Conservation (phyloP, 306 rosid species). For the Arachis hypogaea region DNA sequence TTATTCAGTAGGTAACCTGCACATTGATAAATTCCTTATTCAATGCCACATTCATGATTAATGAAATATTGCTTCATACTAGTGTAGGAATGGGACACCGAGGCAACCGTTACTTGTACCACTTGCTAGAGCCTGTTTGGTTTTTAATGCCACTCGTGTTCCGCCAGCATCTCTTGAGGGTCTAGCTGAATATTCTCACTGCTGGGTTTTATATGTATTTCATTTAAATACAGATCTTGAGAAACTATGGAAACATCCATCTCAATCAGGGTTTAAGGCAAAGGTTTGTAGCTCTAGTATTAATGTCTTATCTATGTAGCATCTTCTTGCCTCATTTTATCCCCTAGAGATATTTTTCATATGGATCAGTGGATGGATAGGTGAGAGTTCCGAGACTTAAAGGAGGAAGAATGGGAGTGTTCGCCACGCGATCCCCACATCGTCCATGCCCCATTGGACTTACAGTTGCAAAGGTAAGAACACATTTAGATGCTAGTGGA, state of each 20-base stretch:
- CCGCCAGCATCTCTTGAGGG: constrained; percentile 95
- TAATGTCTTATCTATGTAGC: constrained; percentile 25
- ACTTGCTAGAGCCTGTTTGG: constrained; percentile 86
- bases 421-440: constrained; percentile 94
- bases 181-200: constrained; percentile 84
- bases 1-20: constrained; percentile 1
- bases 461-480: constrained; percentile 83
- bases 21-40: neutral
- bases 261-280: constrained; percentile 84
- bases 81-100: constrained; percentile 87
- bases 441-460: constrained; percentile 98
- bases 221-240: constrained; percentile 90
- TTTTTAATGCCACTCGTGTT: constrained; percentile 69
- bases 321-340: constrained; percentile 32
- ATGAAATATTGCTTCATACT: constrained; percentile 32
- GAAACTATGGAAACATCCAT: constrained; percentile 85
- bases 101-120: constrained; percentile 95
- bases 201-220: constrained; percentile 90
- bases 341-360: constrained; percentile 37
- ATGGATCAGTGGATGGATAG: constrained; percentile 62
- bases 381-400: constrained; percentile 90
- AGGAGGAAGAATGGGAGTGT: constrained; percentile 86
- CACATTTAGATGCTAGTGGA: constrained; percentile 17
- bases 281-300: constrained; percentile 59
- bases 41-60: constrained; percentile 30